These are phyloP conservation scores for Mycogone perniciosa DNA, from an alignment of 2,329 filamentous ascomycete species.

Conservation along the genomic window DNA sequence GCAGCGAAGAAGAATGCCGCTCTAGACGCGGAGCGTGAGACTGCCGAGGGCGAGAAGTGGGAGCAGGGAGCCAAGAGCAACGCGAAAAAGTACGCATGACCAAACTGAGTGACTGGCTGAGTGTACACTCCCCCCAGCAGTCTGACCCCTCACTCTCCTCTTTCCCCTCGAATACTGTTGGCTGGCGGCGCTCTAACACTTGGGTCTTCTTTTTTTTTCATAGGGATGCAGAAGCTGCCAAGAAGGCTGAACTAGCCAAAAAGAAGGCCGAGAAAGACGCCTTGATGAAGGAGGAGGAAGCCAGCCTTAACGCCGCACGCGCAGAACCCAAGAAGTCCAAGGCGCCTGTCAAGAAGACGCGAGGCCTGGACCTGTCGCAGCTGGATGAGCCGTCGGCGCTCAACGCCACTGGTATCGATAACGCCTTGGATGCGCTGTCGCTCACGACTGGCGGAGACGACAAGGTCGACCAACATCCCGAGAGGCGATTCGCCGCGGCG, in stretches of 20 bases:
- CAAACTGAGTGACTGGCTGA: background rate
- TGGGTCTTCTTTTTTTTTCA: background rate
- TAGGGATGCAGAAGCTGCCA: conserved; percentile 41
- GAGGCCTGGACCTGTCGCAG: conserved; percentile 67
- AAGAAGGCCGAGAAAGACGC: conserved; percentile 93
- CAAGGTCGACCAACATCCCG: conserved; percentile 83
- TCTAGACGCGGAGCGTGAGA: conserved; percentile 59
- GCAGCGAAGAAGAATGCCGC: conserved; percentile 73
- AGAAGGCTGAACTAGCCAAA: conserved; percentile 78
- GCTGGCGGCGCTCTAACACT: conserved; percentile 4
- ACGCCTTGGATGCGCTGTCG: conserved; percentile 80
- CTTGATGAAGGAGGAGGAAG: conserved; percentile 76
- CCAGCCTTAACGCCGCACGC: conserved; percentile 45
- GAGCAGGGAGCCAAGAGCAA: conserved; percentile 75
- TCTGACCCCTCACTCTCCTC: background rate
- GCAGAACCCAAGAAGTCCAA: conserved; percentile 61
- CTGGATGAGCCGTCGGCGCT: conserved; percentile 64
- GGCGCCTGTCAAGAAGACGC: conserved; percentile 60
- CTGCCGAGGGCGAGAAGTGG: conserved; percentile 72
- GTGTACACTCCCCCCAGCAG: conserved; percentile 2
- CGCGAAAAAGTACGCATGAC: conserved; percentile 69
- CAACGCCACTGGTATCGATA: conserved; percentile 84
- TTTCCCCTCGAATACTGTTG: background rate
- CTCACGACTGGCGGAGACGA: conserved; percentile 51
- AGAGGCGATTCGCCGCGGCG: conserved; percentile 80